Percentiles rank a stretch among this genome's conserved stretches.
Conservation (phyloP, 2,329 filamentous ascomycete genomes). For the Calcarisporium arbuscula region DNA sequence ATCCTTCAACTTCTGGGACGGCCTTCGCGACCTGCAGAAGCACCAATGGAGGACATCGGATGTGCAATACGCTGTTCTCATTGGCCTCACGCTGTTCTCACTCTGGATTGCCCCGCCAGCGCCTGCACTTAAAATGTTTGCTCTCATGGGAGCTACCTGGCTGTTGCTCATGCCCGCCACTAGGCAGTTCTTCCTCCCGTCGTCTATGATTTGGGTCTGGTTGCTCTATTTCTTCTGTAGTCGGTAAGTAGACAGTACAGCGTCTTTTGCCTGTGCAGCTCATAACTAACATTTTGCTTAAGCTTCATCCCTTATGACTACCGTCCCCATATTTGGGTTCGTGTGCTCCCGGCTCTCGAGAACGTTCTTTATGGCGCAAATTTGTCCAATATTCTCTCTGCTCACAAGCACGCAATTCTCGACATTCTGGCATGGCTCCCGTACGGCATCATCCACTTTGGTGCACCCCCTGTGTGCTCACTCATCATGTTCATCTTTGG, state of each 20-base stretch:
- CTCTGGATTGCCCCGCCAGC: slow-evolving; percentile 78
- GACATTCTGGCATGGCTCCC: slow-evolving; percentile 90
- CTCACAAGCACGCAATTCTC: slow-evolving; percentile 75
- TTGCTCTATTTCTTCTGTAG: slow-evolving; percentile 87
- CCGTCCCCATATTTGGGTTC: slow-evolving; percentile 90
- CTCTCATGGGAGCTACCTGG: slow-evolving; percentile 59
- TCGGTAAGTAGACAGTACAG: slow-evolving; percentile 57
- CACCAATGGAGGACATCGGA: slow-evolving; percentile 81
- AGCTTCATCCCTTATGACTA: slow-evolving; percentile 88
- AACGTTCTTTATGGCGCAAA: slow-evolving; percentile 96
- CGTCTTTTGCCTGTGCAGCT: not conserved
- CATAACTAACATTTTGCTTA: slow-evolving; percentile 3
- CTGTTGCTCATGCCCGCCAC: slow-evolving; percentile 77
- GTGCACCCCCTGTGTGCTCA: slow-evolving; percentile 73
- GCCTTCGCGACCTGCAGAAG: slow-evolving; percentile 65
- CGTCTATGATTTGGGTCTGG: slow-evolving; percentile 78
- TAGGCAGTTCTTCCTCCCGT: slow-evolving; percentile 85
- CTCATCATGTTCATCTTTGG: slow-evolving; percentile 80
- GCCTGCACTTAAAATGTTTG: slow-evolving; percentile 68
- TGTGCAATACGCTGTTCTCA: slow-evolving; percentile 73
- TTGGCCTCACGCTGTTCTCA: slow-evolving; percentile 72
- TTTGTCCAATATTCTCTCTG: slow-evolving; percentile 89
- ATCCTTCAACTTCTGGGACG: slow-evolving; percentile 75
- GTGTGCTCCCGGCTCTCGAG: slow-evolving; percentile 86
- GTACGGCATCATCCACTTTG: slow-evolving; percentile 88